Evolutionary conservation across 768 basidiomycete genomes (phyloP).

Genomic region (Psilocybe cyanescens): DNA sequence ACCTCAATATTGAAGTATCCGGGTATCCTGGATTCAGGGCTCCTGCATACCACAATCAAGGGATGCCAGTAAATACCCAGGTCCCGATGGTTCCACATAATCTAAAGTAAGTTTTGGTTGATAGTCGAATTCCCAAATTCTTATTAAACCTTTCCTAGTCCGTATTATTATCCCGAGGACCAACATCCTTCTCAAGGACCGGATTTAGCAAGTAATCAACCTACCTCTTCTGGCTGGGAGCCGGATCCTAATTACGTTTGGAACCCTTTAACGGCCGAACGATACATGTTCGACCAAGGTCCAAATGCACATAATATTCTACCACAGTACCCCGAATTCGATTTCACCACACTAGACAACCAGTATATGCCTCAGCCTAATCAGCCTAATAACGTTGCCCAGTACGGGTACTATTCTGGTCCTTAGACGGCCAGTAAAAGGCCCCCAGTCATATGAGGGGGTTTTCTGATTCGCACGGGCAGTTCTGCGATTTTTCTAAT

Average conservation of each 20-base stretch:
- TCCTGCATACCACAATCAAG: neutral
- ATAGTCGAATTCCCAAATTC: neutral
- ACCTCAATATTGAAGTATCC: neutral
- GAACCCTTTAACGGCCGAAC: neutral
- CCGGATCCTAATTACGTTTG: neutral
- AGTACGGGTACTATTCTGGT: neutral
- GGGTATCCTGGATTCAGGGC: neutral
- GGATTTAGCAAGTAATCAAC: neutral
- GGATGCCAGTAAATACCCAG: neutral
- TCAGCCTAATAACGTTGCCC: neutral
- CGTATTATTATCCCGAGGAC: neutral
- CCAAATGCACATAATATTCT: neutral
- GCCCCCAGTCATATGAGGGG: neutral
- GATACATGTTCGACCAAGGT: neutral
- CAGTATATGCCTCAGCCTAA: neutral
- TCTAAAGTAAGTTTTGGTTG: neutral
- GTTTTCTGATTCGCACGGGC: neutral
- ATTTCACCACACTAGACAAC: neutral
- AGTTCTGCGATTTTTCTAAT: neutral
- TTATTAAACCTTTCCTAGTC: neutral
- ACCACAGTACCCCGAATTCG: neutral
- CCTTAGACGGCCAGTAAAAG: neutral
- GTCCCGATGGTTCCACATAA: neutral
- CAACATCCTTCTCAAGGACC: neutral
- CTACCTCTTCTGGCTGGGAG: neutral